Conservation (phyloP, 2,329 filamentous ascomycete genomes). For the Trichoderma lentiforme region DNA sequence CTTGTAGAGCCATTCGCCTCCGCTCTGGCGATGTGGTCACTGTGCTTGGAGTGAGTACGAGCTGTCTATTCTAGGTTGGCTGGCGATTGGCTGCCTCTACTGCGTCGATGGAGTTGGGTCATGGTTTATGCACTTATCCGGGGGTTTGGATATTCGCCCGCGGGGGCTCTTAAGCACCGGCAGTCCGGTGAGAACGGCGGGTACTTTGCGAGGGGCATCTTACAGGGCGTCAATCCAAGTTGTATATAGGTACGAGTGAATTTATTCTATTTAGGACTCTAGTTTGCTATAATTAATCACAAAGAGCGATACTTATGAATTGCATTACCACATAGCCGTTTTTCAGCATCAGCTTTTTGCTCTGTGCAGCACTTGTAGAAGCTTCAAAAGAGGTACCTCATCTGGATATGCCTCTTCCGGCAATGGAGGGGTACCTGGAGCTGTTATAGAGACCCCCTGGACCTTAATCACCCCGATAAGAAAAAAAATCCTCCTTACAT, state of each 20-base stretch:
- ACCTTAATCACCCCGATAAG: background rate
- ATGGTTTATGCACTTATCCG: slow-evolving; percentile 11
- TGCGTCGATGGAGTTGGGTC: background rate
- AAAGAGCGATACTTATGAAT: background rate
- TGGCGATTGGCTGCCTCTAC: background rate
- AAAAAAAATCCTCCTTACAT: slow-evolving; percentile 2
- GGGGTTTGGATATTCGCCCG: background rate
- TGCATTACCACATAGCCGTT: background rate
- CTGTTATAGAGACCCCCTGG: background rate
- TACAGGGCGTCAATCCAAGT: background rate
- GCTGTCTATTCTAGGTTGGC: background rate
- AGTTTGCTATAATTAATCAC: background rate
- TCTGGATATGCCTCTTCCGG: background rate
- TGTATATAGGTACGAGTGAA: background rate
- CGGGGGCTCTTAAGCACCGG: background rate
- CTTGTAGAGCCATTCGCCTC: slow-evolving; percentile 15
- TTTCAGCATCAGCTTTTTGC: background rate
- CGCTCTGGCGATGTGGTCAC: slow-evolving; percentile 16
- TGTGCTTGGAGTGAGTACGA: background rate
- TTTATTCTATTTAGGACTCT: background rate
- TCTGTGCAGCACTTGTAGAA: background rate
- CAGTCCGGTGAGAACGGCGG: background rate
- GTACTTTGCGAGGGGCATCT: background rate
- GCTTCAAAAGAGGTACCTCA: background rate
- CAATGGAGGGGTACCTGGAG: background rate